Base-by-base conservation (phyloP, 345 rosid genomes). In the Microcos paniculata region DNA sequence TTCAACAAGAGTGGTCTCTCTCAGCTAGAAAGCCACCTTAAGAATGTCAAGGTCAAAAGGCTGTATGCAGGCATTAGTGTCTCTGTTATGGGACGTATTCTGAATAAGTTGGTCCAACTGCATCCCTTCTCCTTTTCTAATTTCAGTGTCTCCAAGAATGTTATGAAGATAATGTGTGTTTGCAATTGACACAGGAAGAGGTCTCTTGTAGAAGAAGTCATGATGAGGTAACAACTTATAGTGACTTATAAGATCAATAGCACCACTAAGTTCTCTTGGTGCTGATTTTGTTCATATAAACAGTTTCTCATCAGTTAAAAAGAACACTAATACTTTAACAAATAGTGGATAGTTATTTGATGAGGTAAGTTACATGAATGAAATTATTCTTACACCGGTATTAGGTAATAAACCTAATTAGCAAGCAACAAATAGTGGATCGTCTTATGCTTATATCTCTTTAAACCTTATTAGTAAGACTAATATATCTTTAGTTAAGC, bases 51-150 rank as follows among this genome's bases (percentile, higher is more conserved):
- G 82, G 73, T 90, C 96, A 79, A 94, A 94, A 62, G 94, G 92
- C 67, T 78, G 89, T 75, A 92, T 90, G 19, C 80, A 84, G 23
- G 81, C 75, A 79, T 76, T 84, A 24, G 82, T 63, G 62, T 85
- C 93, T 78, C 87, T 83, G 72, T 82, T 76, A 68, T 80, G 68
- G 43, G 85, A 77, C 35, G 79, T 45, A 77, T 70, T 86, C 74
- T 88, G 89, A 76, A 86, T 72, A 80, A 92, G 93, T 82, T 90
- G 97, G 84, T 85, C 89, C 80, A 94, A 71, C 79, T 90, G 94
- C 98, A 94, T 92, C 62, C 96, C 97, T 52, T 90, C 97, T 73
- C 97, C 97, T 88, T 92, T 92, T 72, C 94, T 88, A 71, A 94
- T 89, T 85, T 92, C 90, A 45, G 90, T 82, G 79, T 89, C 96